Evolutionary conservation across 2,329 filamentous ascomycete species (phyloP).

Genomic region (Alternaria incomplexa): DNA sequence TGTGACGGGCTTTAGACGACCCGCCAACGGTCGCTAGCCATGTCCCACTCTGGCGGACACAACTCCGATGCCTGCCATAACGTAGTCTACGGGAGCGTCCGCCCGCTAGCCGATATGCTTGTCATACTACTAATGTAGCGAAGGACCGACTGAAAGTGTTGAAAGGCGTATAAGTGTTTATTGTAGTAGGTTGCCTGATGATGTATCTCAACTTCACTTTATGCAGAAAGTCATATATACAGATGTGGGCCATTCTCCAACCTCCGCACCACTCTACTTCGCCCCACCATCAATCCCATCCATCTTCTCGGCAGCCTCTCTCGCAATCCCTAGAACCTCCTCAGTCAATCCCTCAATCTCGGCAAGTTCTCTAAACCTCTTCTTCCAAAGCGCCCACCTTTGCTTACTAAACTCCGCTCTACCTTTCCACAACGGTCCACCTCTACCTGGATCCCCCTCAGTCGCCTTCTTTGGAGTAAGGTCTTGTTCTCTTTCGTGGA

Average conservation of each 20-base stretch:
- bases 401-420: background rate
- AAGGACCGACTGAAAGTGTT: background rate
- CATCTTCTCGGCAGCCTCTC: background rate
- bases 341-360: background rate
- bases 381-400: slow-evolving; percentile 2
- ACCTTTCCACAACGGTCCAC: background rate
- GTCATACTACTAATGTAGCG: background rate
- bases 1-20: background rate
- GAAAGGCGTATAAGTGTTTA: background rate
- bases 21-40: background rate
- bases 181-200: background rate
- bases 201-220: background rate
- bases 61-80: background rate
- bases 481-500: background rate
- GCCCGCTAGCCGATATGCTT: background rate
- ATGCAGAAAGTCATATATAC: background rate
- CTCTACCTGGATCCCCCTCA: background rate
- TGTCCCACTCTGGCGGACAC: background rate
- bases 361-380: background rate
- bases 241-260: background rate
- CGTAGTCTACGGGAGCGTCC: background rate
- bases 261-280: background rate
- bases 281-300: background rate
- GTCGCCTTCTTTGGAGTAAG: background rate
- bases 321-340: background rate